These are phyloP conservation scores for Nidularia sp. DNA, from an alignment of 768 basidiomycete species.

Conservation along the genomic window DNA sequence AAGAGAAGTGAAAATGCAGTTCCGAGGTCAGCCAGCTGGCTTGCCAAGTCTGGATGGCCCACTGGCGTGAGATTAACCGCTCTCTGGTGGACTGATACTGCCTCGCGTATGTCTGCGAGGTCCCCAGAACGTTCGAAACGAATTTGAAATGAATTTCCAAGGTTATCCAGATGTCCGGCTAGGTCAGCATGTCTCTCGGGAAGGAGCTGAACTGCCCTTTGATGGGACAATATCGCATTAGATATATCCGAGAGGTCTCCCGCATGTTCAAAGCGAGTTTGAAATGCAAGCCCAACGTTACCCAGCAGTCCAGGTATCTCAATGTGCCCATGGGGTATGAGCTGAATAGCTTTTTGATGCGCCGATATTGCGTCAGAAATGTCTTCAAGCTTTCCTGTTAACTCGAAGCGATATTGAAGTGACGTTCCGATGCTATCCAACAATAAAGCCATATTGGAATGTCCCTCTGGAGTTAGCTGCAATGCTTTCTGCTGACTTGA, in stretches of 20 bases:
- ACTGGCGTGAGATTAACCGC: slow-evolving; percentile 3
- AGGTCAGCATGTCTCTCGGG: neutral
- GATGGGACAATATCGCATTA: slow-evolving; percentile 5
- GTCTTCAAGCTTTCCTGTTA: slow-evolving; percentile 2
- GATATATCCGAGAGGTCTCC: slow-evolving; percentile 19
- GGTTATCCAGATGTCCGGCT: neutral
- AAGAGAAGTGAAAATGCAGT: slow-evolving; percentile 1
- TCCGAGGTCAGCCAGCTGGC: slow-evolving; percentile 2
- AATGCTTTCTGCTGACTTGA: neutral
- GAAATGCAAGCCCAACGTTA: slow-evolving; percentile 8
- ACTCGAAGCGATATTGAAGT: slow-evolving; percentile 5
- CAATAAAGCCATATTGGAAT: slow-evolving; percentile 6
- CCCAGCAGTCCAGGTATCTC: neutral
- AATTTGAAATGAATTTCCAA: neutral
- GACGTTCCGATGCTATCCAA: slow-evolving; percentile 9
- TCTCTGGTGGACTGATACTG: slow-evolving; percentile 8
- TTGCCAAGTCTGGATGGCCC: slow-evolving; percentile 1
- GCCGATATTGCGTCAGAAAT: slow-evolving; percentile 7
- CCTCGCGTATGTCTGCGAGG: slow-evolving; percentile 15
- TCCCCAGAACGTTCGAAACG: slow-evolving; percentile 6
- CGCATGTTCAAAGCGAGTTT: slow-evolving; percentile 14
- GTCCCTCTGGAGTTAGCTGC: neutral
- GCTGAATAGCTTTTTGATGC: slow-evolving; percentile 4
- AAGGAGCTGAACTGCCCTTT: slow-evolving; percentile 1
- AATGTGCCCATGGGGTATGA: slow-evolving; percentile 11